These are phyloP conservation scores for Nakaseomyces sp. DNA, from an alignment of 1,139 yeast genomes.

Conservation along the genomic window DNA sequence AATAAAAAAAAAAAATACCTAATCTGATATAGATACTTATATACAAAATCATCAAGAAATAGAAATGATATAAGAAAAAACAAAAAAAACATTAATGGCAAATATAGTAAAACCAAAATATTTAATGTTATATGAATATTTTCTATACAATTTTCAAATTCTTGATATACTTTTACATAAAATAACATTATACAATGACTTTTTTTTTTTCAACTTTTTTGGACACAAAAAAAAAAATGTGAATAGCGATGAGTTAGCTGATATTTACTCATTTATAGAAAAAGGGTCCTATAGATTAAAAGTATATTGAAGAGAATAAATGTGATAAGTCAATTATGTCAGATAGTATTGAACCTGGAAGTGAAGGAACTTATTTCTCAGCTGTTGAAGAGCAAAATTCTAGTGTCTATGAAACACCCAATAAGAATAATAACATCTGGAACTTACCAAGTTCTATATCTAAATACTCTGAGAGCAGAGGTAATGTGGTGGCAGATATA, in stretches of 20 bases:
- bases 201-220: background rate
- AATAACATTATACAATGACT: background rate
- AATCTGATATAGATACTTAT: background rate
- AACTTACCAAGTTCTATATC: background rate
- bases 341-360: background rate
- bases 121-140: no score
- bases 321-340: background rate
- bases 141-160: no score
- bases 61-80: background rate
- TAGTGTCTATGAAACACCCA: background rate
- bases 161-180: no score
- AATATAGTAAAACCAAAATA: no score
- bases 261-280: no score
- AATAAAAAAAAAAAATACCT: no score
- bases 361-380: background rate
- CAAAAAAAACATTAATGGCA: background rate
- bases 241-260: background rate
- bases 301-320: background rate
- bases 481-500: background rate
- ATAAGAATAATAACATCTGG: background rate
- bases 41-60: background rate
- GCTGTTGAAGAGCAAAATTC: constrained; percentile 2
- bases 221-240: background rate
- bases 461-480: background rate
- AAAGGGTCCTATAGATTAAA: no score